A percentile compares a stretch with the other conserved stretches of the same genome.
Conservation (phyloP, 768 basidiomycete genomes). For the Ramaria rubella region DNA sequence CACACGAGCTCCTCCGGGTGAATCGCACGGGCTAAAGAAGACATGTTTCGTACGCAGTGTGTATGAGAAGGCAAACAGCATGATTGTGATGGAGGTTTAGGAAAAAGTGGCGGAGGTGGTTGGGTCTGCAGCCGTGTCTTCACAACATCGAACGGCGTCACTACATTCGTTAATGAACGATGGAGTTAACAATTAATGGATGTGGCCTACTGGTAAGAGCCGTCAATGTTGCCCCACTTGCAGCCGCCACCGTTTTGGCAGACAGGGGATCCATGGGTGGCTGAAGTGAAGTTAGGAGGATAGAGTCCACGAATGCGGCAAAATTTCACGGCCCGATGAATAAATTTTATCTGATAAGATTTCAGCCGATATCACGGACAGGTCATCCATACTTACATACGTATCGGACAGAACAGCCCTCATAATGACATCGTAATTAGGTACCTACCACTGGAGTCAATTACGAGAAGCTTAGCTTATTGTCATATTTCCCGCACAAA, state of each 20-base stretch:
- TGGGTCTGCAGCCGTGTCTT: conserved; percentile 96
- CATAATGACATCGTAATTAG: too few relatives aligned
- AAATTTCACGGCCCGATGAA: background rate
- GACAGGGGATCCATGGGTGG: conserved; percentile 59
- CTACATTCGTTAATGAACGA: conserved; percentile 37
- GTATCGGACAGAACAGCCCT: too few relatives aligned
- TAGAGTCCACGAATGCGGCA: background rate
- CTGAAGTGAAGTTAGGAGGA: background rate
- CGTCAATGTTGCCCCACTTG: conserved; percentile 73
- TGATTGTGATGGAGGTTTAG: conserved; percentile 44
- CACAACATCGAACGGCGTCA: conserved; percentile 99
- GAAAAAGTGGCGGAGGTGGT: conserved; percentile 48
- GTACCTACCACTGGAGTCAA: too few relatives aligned
- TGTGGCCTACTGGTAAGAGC: conserved; percentile 65
- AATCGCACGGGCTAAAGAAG: conserved; percentile 58
- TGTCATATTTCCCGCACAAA: too few relatives aligned
- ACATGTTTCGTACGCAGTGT: conserved; percentile 70
- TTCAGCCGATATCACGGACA: too few relatives aligned
- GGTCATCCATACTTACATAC: too few relatives aligned
- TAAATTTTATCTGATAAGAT: conserved; percentile 8
- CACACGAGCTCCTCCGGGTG: conserved; percentile 64
- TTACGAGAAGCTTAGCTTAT: too few relatives aligned
- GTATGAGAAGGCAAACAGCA: conserved; percentile 65
- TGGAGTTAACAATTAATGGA: background rate
- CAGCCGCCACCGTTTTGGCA: conserved; percentile 76